phyloP scores from a whole-genome alignment of 345 rosid genomes.

The Mangifera indica region DNA sequence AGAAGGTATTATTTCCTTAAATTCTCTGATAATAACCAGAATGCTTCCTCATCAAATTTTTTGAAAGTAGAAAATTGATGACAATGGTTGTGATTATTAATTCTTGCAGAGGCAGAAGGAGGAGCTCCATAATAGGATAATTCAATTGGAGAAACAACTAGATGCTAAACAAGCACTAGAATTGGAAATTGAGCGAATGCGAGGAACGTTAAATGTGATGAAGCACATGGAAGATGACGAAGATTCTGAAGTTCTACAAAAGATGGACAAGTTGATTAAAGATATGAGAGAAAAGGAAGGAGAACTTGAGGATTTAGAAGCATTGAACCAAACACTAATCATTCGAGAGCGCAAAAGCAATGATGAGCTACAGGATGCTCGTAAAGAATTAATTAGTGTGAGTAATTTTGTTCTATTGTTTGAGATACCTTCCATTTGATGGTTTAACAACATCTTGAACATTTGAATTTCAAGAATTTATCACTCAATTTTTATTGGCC shows the following conservation, averaged over 20 bases:
- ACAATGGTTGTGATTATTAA: conserved; percentile 15
- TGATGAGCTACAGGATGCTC: conserved; percentile 91
- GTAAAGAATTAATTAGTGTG: conserved; percentile 77
- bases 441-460: conserved; percentile 2
- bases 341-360: conserved; percentile 82
- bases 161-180: conserved; percentile 84
- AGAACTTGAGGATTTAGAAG: conserved; percentile 64
- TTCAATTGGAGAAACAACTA: conserved; percentile 67
- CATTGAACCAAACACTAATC: conserved; percentile 75
- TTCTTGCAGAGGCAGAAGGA: conserved; percentile 69
- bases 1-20: conserved; percentile 55
- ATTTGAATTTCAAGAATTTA: neutral
- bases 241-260: conserved; percentile 62
- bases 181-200: conserved; percentile 73
- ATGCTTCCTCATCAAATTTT: conserved; percentile 7
- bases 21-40: conserved; percentile 13
- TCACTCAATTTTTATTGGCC: neutral
- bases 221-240: conserved; percentile 66
- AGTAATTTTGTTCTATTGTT: conserved; percentile 26
- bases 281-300: conserved; percentile 83
- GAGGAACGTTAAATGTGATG: conserved; percentile 63
- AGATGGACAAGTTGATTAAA: conserved; percentile 55
- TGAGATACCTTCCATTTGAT: neutral
- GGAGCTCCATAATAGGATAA: conserved; percentile 59
- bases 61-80: conserved; percentile 8